Evolutionary conservation across 768 basidiomycete species (phyloP), one percentile per base, ranked within the genome.

Genomic region (Xanthoconium stramineum): DNA sequence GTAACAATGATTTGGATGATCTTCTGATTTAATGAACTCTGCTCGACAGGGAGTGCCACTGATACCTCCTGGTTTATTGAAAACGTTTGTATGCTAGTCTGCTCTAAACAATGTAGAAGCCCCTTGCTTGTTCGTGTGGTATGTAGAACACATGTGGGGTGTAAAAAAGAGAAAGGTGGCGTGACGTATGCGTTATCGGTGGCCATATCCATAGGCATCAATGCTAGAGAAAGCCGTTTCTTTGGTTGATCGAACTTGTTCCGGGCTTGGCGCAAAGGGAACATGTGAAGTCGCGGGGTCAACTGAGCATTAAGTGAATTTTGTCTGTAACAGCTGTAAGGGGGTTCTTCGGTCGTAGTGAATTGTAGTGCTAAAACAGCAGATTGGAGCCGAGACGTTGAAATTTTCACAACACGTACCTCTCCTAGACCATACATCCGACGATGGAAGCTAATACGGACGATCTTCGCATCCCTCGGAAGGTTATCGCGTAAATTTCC

Each of bases 371-470:
- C 92, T 94, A 67, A 13, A 46, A 45, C 35, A 35, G 35, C 28
- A 20, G 32, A 49, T 55, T 61, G 54, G 60, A 62, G n/a, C 14
- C 29, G 38, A 15, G 19, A 42, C 19, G n/a, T 28, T 6, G 14
- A 14, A 7, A 35, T 28, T 30, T 39, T 52, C 36, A 20, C 30
- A 29, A 29, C 30, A 74, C 88, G 61, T 51, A 94, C 94, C 84
- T 98, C 96, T 62, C 96, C 96, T 7, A 98, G 80, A 3, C 95
- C 96, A 74, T 96, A 98, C 85, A 96, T 88, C 61, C 85, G 82
- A 53, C 91, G 80, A 67, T 98, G 96, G 70, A 96, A 99, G 65
- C 94, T 97, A 65, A 94, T 88, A 46, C 86, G 77, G 7, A 86
- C 81, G 1, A 80, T 72, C 60, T 76, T 74, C 48, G 75, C 65